Evolutionary conservation across 306 rosid genomes (phyloP).

Genomic region (Styphnolobium japonicum): DNA sequence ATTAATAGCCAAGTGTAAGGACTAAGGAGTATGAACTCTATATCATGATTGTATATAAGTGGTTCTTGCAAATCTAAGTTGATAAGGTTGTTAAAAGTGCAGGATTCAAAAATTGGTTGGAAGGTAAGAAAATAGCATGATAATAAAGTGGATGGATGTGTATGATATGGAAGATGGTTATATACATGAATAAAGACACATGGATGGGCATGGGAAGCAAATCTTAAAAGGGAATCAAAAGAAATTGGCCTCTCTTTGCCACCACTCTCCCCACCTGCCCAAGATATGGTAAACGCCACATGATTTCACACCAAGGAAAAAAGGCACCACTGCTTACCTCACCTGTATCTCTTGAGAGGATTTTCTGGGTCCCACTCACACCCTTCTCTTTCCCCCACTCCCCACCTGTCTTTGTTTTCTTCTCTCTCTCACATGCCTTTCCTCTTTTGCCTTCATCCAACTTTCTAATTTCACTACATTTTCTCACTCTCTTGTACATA

Average conservation of each 20-base stretch:
- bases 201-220: slow-evolving; percentile 79
- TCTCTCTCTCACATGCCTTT: background rate
- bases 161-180: slow-evolving; percentile 18
- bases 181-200: slow-evolving; percentile 16
- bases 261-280: slow-evolving; percentile 67
- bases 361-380: slow-evolving; percentile 55
- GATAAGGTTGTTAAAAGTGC: no score
- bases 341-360: slow-evolving; percentile 81
- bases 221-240: slow-evolving; percentile 76
- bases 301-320: slow-evolving; percentile 53
- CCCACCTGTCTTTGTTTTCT: background rate
- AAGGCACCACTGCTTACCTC: slow-evolving; percentile 63
- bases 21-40: no score
- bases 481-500: background rate
- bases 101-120: background rate
- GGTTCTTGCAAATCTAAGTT: no score
- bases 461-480: slow-evolving; percentile 25
- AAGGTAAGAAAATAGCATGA: background rate
- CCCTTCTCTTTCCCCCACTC: background rate
- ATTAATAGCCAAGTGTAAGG: no score
- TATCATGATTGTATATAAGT: no score
- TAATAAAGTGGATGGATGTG: slow-evolving; percentile 19
- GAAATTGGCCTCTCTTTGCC: slow-evolving; percentile 72
- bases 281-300: slow-evolving; percentile 68
- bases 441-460: slow-evolving; percentile 32